Evolutionary conservation across 2,329 filamentous ascomycete species (phyloP).

Genomic region (Mycosphaerella sp.): DNA sequence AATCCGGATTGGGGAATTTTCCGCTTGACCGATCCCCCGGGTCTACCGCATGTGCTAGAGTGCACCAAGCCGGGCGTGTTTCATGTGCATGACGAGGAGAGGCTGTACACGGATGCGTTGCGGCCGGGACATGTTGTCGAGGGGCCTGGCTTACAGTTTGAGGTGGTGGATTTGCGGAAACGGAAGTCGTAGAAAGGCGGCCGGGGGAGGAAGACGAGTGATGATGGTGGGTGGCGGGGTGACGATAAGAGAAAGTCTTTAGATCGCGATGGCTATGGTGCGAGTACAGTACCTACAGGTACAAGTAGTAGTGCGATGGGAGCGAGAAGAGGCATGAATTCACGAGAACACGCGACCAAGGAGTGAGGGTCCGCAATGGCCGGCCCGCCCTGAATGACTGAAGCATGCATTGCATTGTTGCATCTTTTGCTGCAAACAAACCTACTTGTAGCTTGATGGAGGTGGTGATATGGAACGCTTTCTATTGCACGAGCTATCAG

Average conservation of each 20-base stretch:
- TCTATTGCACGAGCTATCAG: too few species aligned
- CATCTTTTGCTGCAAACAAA: too few species aligned
- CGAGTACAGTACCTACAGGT: neutral
- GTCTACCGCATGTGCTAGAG: slow-evolving; percentile 72
- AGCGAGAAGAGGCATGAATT: neutral
- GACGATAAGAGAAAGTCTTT: neutral
- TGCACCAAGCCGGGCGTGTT: slow-evolving; percentile 77
- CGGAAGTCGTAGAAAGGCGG: slow-evolving; percentile 1
- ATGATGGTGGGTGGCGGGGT: neutral
- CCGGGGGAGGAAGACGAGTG: neutral
- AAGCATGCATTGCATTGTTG: slow-evolving; percentile 3
- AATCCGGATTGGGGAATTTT: slow-evolving; percentile 80
- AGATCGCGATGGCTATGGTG: slow-evolving; percentile 6
- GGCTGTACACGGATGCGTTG: slow-evolving; percentile 70
- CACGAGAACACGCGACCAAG: neutral
- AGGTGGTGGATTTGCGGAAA: slow-evolving; percentile 57
- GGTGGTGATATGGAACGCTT: too few species aligned
- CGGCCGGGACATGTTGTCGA: slow-evolving; percentile 54
- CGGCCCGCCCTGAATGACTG: neutral
- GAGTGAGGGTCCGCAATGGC: neutral
- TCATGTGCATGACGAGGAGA: slow-evolving; percentile 64
- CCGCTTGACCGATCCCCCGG: slow-evolving; percentile 85
- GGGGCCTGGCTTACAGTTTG: slow-evolving; percentile 51
- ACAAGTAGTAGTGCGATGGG: neutral
- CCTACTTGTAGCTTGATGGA: too few species aligned